Percentiles rank a stretch among this genome's conserved stretches.
phyloP scores from a whole-genome alignment of 2,329 filamentous ascomycete genomes.

The Pseudomassariella vexata region DNA sequence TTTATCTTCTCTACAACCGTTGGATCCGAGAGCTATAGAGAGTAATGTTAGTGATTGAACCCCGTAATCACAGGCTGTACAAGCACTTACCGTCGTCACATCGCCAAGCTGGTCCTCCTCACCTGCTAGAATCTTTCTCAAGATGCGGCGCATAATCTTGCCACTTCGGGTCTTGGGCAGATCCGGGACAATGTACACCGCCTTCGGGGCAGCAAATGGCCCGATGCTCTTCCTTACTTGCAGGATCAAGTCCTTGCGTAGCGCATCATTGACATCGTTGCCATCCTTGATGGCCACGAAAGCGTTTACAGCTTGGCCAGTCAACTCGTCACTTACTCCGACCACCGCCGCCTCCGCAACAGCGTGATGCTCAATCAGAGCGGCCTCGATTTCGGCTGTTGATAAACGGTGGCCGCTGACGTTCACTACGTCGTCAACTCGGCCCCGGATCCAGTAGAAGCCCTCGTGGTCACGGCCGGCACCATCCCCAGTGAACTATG shows the following conservation, averaged over 20 bases:
- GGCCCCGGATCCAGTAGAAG: constrained; percentile 99
- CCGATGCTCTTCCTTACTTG: constrained; percentile 97
- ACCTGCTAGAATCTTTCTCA: constrained; percentile 94
- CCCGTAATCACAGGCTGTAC: too few species aligned
- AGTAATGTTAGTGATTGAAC: constrained; percentile 2
- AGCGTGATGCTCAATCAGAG: constrained; percentile 82
- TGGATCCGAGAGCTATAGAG: constrained; percentile 74
- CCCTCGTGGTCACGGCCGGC: constrained; percentile 95
- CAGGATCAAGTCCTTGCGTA: constrained; percentile 88
- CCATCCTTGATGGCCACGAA: constrained; percentile 91
- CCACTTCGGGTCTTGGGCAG: constrained; percentile 95
- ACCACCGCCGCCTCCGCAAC: constrained; percentile 96
- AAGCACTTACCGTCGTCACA: constrained; percentile 70
- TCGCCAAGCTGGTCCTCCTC: constrained; percentile 97
- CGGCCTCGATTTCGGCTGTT: constrained; percentile 96
- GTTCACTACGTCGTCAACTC: constrained; percentile 98
- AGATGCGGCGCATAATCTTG: constrained; percentile 97
- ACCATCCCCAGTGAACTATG: constrained; percentile 82
- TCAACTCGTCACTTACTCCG: constrained; percentile 86
- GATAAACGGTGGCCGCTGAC: constrained; percentile 94
- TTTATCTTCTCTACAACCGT: constrained; percentile 88
- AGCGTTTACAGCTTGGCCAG: constrained; percentile 93
- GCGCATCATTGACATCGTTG: constrained; percentile 67
- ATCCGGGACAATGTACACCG: constrained; percentile 84
- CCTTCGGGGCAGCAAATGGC: constrained; percentile 94